Conservation (phyloP, 495 filamentous ascomycete species). For the Penicillium canescens region DNA sequence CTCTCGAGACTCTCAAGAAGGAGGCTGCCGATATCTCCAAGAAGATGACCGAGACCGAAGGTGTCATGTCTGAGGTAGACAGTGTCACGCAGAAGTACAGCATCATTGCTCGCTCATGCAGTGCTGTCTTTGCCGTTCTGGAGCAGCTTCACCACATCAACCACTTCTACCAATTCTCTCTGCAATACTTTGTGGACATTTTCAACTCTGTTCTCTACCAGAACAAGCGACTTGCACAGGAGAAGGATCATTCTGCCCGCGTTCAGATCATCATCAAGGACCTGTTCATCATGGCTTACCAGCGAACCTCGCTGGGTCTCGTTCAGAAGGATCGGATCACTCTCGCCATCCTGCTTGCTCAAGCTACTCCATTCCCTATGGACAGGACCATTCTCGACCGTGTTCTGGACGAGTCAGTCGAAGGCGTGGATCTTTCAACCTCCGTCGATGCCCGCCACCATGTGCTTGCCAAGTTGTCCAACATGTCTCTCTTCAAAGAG, state of each 20-base stretch:
- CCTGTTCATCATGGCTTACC: constrained; percentile 88
- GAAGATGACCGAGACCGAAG: constrained; percentile 96
- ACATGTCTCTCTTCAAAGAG: constrained; percentile 73
- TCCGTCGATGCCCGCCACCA: constrained; percentile 63
- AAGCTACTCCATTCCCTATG: constrained; percentile 92
- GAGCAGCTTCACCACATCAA: constrained; percentile 98
- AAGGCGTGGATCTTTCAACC: constrained; percentile 77
- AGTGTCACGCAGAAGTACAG: constrained; percentile 91
- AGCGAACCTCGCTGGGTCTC: constrained; percentile 87
- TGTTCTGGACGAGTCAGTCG: constrained; percentile 76
- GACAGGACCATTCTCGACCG: constrained; percentile 83
- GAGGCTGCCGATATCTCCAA: constrained; percentile 93
- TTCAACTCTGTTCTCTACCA: constrained; percentile 88
- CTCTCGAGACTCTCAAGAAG: constrained; percentile 95
- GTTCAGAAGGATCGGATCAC: constrained; percentile 94
- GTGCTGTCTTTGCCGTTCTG: constrained; percentile 92
- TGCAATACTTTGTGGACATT: constrained; percentile 97
- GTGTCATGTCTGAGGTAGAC: constrained; percentile 97
- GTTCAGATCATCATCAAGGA: constrained; percentile 85
- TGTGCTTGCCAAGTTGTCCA: constrained; percentile 65
- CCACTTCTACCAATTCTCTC: constrained; percentile 99
- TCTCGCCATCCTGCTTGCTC: constrained; percentile 92
- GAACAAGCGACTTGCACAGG: constrained; percentile 70
- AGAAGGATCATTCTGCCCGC: constrained; percentile 73
- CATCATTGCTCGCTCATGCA: constrained; percentile 89